These are phyloP conservation scores for Chimonanthus salicifolius DNA, from an alignment of 164 flowering plant genomes.

Conservation along the genomic window DNA sequence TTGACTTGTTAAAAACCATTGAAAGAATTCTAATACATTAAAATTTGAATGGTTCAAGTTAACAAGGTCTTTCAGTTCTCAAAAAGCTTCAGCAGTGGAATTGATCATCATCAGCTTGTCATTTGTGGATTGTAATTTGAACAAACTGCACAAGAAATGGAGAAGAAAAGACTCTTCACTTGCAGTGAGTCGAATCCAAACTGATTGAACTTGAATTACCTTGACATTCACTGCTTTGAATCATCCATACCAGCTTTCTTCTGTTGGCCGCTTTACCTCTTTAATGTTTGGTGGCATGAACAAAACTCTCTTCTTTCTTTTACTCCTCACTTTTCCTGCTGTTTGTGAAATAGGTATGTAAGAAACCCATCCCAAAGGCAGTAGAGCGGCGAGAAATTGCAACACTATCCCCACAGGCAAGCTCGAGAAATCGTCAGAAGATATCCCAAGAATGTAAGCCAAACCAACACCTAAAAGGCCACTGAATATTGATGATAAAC, in stretches of 20 bases:
- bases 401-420: conserved; percentile 57
- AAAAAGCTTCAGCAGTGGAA: not conserved
- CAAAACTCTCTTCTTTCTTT: conserved; percentile 33
- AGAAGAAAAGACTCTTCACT: not conserved
- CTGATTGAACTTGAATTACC: not conserved
- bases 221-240: too few relatives aligned
- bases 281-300: not conserved
- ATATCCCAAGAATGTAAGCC: conserved; percentile 60
- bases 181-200: not conserved
- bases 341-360: conserved; percentile 36
- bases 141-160: not conserved
- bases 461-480: conserved; percentile 71
- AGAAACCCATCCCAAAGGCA: conserved; percentile 61
- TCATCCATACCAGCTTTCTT: not conserved
- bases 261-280: not conserved
- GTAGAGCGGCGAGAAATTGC: conserved; percentile 66
- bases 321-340: conserved; percentile 25
- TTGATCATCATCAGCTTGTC: not conserved
- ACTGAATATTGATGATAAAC: conserved; percentile 64
- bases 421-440: conserved; percentile 52
- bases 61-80: not conserved
- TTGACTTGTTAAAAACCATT: too few relatives aligned
- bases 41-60: not conserved
- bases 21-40: too few relatives aligned
- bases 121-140: not conserved